Percentiles rank a stretch among this genome's conserved stretches.
These are phyloP conservation scores for Didymella sp. DNA, from an alignment of 2,329 filamentous ascomycete species.

Conservation along the genomic window DNA sequence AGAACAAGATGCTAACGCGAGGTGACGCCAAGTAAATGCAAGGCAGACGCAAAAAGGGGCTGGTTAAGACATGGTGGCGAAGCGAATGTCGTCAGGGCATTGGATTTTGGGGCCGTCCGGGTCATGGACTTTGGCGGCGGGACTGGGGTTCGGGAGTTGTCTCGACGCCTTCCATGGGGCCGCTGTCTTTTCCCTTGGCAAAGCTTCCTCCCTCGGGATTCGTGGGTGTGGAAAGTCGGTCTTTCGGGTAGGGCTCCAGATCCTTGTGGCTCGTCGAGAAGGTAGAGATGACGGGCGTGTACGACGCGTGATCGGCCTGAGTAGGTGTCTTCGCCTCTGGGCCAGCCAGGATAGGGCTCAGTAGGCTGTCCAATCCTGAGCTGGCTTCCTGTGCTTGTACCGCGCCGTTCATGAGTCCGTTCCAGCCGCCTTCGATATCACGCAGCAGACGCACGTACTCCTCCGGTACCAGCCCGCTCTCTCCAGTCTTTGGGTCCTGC, in stretches of 20 bases:
- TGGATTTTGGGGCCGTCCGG: neutral
- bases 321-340: conserved; percentile 52
- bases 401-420: conserved; percentile 49
- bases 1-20: conserved; percentile 17
- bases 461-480: conserved; percentile 94
- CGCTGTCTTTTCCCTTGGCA: conserved; percentile 28
- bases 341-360: conserved; percentile 43
- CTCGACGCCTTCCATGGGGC: conserved; percentile 40
- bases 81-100: conserved; percentile 42
- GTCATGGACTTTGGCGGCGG: conserved; percentile 17
- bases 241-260: conserved; percentile 55
- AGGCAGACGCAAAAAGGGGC: conserved; percentile 29
- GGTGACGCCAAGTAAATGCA: conserved; percentile 26
- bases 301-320: conserved; percentile 46
- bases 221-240: conserved; percentile 50
- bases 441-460: conserved; percentile 92
- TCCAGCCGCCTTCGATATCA: conserved; percentile 89
- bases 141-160: conserved; percentile 19
- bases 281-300: conserved; percentile 58
- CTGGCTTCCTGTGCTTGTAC: conserved; percentile 33
- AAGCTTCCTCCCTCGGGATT: conserved; percentile 33
- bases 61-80: conserved; percentile 40
- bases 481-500: conserved; percentile 90
- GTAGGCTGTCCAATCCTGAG: conserved; percentile 37
- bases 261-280: conserved; percentile 62